phyloP scores from a whole-genome alignment of 139 green algal genomes.

The Volvox reticuliferus region DNA sequence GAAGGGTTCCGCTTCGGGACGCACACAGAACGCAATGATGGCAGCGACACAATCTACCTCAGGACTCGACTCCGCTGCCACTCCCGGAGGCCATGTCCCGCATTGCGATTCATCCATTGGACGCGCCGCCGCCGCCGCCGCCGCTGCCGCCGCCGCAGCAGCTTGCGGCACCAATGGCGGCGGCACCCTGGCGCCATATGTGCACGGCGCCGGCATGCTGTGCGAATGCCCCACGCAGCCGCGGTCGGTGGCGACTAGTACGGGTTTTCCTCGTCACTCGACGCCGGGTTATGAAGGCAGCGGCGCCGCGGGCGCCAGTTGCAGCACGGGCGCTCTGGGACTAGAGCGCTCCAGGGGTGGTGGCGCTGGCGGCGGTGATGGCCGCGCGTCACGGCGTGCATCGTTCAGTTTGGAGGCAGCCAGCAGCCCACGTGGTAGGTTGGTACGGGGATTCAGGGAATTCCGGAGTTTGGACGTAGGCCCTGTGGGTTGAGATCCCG shows the following conservation, averaged over 20 bases:
- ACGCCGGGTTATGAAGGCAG: background rate
- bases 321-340: background rate
- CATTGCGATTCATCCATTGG: too few relatives aligned
- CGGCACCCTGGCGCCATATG: too few relatives aligned
- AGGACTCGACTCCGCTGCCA: background rate
- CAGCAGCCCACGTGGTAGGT: slow-evolving; percentile 9
- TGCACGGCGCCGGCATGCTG: background rate
- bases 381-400: background rate
- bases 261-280: background rate
- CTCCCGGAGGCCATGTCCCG: too few relatives aligned
- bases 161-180: background rate
- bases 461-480: too few relatives aligned
- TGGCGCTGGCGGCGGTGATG: background rate
- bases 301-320: background rate
- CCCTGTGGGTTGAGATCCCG: too few relatives aligned
- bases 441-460: background rate
- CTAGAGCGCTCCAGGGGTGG: background rate
- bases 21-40: background rate
- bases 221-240: background rate
- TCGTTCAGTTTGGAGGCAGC: slow-evolving; percentile 26
- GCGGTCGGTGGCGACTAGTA: background rate
- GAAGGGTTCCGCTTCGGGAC: background rate
- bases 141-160: background rate
- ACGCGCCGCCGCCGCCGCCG: too few relatives aligned
- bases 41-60: background rate